A percentile compares a stretch with the other conserved stretches of the same genome.
Evolutionary conservation across 441 rosid species (phyloP).

Genomic region (Breynia disticha): DNA sequence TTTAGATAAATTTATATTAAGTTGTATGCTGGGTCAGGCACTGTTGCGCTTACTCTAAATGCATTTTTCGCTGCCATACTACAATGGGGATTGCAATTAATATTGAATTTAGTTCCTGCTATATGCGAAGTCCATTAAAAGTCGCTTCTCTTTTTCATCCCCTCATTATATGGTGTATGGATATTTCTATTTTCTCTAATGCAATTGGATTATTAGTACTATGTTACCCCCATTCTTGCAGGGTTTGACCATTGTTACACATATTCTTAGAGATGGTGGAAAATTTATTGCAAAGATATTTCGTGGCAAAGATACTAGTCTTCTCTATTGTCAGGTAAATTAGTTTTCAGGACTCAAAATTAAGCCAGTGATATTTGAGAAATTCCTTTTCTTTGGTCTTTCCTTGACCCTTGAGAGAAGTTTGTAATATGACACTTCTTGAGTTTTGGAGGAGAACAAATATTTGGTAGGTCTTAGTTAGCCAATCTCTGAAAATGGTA

Average conservation of each 20-base stretch:
- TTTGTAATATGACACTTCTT: background rate
- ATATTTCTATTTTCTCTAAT: no score
- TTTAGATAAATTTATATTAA: no score
- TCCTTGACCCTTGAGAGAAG: background rate
- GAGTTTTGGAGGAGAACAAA: no score
- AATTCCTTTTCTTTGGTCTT: background rate
- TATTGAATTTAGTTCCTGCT: no score
- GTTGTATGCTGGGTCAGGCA: no score
- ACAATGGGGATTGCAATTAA: background rate
- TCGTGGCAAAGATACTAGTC: conserved; percentile 98
- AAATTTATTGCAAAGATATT: conserved; percentile 86
- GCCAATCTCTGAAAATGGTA: no score
- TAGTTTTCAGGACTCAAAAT: background rate
- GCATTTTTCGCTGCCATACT: background rate
- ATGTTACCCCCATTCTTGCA: conserved; percentile 20
- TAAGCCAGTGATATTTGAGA: conserved; percentile 1
- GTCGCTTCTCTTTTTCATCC: background rate
- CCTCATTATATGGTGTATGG: background rate
- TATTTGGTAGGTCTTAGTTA: no score
- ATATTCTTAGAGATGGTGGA: conserved; percentile 84
- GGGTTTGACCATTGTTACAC: conserved; percentile 90
- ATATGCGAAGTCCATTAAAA: no score
- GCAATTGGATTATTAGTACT: background rate
- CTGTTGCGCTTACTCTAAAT: background rate
- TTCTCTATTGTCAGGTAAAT: conserved; percentile 82